A percentile compares a stretch with the other conserved stretches of the same genome.
phyloP scores from a whole-genome alignment of 176 grass and related monocot genomes.

The Stipa capillata region DNA sequence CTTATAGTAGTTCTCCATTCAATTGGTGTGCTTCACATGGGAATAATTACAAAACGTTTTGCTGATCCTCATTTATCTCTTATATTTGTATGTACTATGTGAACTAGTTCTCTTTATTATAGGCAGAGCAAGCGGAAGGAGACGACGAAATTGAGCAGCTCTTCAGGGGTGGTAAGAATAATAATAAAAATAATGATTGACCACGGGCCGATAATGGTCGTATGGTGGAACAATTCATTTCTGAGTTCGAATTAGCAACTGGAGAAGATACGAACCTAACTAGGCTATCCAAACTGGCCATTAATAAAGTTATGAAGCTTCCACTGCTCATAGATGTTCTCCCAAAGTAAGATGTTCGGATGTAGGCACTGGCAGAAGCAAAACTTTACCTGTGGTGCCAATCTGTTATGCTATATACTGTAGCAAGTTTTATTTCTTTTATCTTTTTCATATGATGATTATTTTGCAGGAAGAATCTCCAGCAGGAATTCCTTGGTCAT shows the following conservation, averaged over 20 bases:
- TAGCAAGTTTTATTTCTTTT: neutral
- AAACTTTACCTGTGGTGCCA: neutral
- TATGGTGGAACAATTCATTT: conserved; percentile 83
- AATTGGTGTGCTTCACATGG: neutral
- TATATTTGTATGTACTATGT: neutral
- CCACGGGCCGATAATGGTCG: conserved; percentile 63
- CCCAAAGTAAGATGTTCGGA: conserved; percentile 61
- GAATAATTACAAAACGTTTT: too few relatives aligned
- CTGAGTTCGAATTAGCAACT: conserved; percentile 69
- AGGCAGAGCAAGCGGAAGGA: conserved; percentile 74
- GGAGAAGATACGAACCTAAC: conserved; percentile 84
- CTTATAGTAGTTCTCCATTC: neutral
- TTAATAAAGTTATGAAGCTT: conserved; percentile 83
- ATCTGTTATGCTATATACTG: neutral
- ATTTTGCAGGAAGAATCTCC: conserved; percentile 68
- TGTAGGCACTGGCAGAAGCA: neutral
- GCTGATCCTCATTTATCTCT: neutral
- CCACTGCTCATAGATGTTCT: conserved; percentile 78
- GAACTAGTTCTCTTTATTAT: neutral
- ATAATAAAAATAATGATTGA: conserved; percentile 63
- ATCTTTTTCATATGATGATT: neutral
- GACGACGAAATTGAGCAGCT: conserved; percentile 71
- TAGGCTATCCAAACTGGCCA: conserved; percentile 73
- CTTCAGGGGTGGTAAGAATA: conserved; percentile 72
- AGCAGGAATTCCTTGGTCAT: conserved; percentile 95